Conservation (phyloP, 768 basidiomycete species). For the Gautieria morchelliformis region DNA sequence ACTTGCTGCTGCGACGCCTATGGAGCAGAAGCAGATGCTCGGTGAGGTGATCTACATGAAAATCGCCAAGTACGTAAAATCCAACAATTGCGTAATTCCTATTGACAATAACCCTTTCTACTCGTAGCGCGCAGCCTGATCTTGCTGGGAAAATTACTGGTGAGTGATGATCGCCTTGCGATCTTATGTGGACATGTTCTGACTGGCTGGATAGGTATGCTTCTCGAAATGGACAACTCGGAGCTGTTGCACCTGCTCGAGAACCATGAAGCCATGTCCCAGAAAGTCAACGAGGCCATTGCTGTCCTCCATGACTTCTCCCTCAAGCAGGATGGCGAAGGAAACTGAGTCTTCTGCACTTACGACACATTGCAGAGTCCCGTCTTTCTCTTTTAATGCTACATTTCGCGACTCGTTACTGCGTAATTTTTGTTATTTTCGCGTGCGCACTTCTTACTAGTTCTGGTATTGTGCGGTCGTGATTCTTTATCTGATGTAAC, state of each 20-base stretch:
- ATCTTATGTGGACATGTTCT: slow-evolving; percentile 8
- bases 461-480: slow-evolving; percentile 8
- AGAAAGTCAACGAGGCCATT: slow-evolving; percentile 90
- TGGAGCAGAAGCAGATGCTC: slow-evolving; percentile 98
- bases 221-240: slow-evolving; percentile 96
- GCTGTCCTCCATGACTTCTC: slow-evolving; percentile 80
- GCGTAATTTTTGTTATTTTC: slow-evolving; percentile 3
- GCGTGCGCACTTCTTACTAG: slow-evolving; percentile 5
- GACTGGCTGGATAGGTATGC: slow-evolving; percentile 39
- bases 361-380: not conserved
- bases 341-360: slow-evolving; percentile 14
- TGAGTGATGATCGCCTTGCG: not conserved
- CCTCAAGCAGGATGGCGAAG: slow-evolving; percentile 23
- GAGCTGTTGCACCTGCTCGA: slow-evolving; percentile 90
- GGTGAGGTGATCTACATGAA: slow-evolving; percentile 95
- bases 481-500: slow-evolving; percentile 8
- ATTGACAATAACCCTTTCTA: slow-evolving; percentile 5
- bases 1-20: slow-evolving; percentile 48
- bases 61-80: slow-evolving; percentile 58
- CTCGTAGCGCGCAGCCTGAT: slow-evolving; percentile 68
- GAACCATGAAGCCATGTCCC: slow-evolving; percentile 66
- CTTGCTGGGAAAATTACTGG: slow-evolving; percentile 98
- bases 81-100: slow-evolving; percentile 3
- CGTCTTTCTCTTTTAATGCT: not conserved
- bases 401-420: slow-evolving; percentile 5